Percentiles rank a stretch among this genome's conserved stretches.
Evolutionary conservation across 306 rosid species (phyloP).

Genomic region (Cucumis cinereus): DNA sequence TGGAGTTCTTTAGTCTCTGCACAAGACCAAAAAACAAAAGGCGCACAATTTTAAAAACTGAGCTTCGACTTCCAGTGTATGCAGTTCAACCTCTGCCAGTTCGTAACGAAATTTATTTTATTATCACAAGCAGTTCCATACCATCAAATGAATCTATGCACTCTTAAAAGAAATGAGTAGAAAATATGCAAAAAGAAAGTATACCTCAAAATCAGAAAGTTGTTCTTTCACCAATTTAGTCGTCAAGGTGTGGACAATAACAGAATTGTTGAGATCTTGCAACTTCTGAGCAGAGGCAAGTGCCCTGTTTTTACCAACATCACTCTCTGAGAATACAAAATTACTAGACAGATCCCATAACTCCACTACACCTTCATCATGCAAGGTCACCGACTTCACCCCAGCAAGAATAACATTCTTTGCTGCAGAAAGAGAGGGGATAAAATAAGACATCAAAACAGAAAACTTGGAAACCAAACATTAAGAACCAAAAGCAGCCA

Average conservation of each 20-base stretch:
- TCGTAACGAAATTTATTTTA: background rate
- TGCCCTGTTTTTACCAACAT: conserved; percentile 71
- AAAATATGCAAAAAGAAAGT: background rate
- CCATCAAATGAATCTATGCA: background rate
- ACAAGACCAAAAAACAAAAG: background rate
- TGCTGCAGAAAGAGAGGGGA: conserved; percentile 38
- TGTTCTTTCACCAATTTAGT: conserved; percentile 41
- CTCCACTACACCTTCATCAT: conserved; percentile 69
- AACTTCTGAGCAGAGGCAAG: conserved; percentile 64
- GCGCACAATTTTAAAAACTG: background rate
- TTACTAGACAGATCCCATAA: conserved; percentile 77
- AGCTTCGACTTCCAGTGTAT: background rate
- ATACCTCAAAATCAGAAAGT: conserved; percentile 67
- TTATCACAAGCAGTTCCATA: conserved; percentile 1
- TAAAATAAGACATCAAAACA: conserved; percentile 8
- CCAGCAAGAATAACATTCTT: conserved; percentile 93
- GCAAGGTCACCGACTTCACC: conserved; percentile 80
- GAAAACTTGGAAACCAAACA: background rate
- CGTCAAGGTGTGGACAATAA: conserved; percentile 45
- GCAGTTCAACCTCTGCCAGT: background rate
- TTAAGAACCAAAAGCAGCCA: background rate
- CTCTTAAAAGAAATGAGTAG: background rate
- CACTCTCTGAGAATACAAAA: conserved; percentile 54
- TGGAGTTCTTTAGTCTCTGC: background rate
- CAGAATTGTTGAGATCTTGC: conserved; percentile 92